These are phyloP conservation scores for Cystobasidium sp. DNA, from an alignment of 1,284 basidiomycete species.

Conservation along the genomic window DNA sequence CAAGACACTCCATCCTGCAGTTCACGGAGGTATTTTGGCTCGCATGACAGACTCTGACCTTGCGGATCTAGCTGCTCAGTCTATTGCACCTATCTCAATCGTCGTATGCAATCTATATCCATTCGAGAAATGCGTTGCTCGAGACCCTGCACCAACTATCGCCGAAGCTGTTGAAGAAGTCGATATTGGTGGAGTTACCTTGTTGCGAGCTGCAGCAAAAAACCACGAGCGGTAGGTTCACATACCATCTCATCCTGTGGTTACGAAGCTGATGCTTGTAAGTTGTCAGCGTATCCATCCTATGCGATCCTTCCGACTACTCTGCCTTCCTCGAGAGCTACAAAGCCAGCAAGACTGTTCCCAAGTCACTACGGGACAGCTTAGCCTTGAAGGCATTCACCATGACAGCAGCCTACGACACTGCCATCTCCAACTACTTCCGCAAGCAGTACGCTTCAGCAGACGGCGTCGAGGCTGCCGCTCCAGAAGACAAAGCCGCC, in stretches of 20 bases:
- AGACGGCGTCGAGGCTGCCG: slow-evolving; percentile 62
- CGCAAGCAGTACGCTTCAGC: slow-evolving; percentile 89
- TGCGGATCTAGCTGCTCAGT: slow-evolving; percentile 76
- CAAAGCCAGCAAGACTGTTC: slow-evolving; percentile 70
- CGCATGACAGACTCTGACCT: slow-evolving; percentile 84
- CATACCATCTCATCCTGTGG: neutral
- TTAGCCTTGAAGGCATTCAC: slow-evolving; percentile 98
- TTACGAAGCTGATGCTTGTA: neutral
- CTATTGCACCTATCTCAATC: slow-evolving; percentile 86
- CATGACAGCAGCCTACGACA: slow-evolving; percentile 92
- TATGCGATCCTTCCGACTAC: slow-evolving; percentile 96
- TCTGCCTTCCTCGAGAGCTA: slow-evolving; percentile 76
- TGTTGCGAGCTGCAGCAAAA: slow-evolving; percentile 96
- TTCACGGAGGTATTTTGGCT: slow-evolving; percentile 95
- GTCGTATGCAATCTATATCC: slow-evolving; percentile 99
- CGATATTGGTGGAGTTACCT: slow-evolving; percentile 97
- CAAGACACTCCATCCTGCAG: slow-evolving; percentile 98
- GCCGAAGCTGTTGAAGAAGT: slow-evolving; percentile 96
- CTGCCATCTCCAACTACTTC: slow-evolving; percentile 95
- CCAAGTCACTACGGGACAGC: slow-evolving; percentile 71
- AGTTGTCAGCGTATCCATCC: slow-evolving; percentile 74
- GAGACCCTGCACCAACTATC: slow-evolving; percentile 84
- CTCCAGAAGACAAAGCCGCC: slow-evolving; percentile 67
- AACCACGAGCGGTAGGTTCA: slow-evolving; percentile 71
- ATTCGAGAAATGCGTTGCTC: slow-evolving; percentile 83